Evolutionary conservation across 768 basidiomycete genomes (phyloP).

Genomic region (Agrocybe praecox): DNA sequence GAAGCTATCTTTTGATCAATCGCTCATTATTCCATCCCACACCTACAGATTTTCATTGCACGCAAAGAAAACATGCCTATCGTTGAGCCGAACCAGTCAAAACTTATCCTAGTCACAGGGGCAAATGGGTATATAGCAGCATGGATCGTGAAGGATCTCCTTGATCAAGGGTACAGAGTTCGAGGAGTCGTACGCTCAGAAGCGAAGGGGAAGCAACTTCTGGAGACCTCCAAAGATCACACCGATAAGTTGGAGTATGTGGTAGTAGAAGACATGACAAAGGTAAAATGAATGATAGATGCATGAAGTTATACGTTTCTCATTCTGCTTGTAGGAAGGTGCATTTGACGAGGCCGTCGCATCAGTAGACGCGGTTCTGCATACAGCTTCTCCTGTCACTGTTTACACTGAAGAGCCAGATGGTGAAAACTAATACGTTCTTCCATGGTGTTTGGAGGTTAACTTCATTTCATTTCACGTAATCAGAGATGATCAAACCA

Average conservation of each 20-base stretch:
- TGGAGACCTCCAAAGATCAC: neutral
- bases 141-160: neutral
- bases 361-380: slow-evolving; percentile 72
- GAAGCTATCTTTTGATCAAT: too few species aligned
- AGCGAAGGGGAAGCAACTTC: neutral
- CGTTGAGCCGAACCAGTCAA: neutral
- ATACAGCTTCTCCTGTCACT: slow-evolving; percentile 68
- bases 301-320: too few species aligned
- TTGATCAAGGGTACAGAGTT: neutral
- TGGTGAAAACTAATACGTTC: slow-evolving; percentile 17
- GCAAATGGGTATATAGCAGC: neutral
- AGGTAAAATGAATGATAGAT: neutral
- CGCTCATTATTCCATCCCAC: too few species aligned
- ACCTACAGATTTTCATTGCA: too few species aligned
- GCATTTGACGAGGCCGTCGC: slow-evolving; percentile 82
- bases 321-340: slow-evolving; percentile 40
- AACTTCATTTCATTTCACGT: too few species aligned
- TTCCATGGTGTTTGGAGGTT: too few species aligned
- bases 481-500: slow-evolving; percentile 48
- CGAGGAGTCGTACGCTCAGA: neutral
- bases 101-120: neutral
- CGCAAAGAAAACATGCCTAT: too few species aligned
- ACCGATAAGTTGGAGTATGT: neutral
- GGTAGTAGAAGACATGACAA: neutral
- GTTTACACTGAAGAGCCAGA: slow-evolving; percentile 46